phyloP scores from a whole-genome alignment of 495 filamentous ascomycete species.

The Penicillium canescens region DNA sequence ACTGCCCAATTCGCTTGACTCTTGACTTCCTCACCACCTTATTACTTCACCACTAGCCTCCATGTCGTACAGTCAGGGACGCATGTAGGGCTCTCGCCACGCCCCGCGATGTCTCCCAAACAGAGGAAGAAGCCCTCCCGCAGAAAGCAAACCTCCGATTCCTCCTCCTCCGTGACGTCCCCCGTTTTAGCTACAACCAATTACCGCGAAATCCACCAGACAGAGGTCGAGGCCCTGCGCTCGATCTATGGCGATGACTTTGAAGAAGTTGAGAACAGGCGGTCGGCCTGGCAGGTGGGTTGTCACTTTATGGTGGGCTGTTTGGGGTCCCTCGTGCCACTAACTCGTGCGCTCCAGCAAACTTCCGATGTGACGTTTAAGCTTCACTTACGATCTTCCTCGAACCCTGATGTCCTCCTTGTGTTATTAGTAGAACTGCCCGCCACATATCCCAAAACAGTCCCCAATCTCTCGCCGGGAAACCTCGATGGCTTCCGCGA shows the following conservation, averaged over 20 bases:
- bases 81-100: conserved; percentile 36
- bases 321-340: background rate
- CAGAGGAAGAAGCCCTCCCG: conserved; percentile 42
- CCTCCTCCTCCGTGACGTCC: conserved; percentile 25
- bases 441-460: conserved; percentile 89
- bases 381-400: conserved; percentile 70
- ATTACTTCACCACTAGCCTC: background rate
- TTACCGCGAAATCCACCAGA: conserved; percentile 80
- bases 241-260: conserved; percentile 96
- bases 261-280: conserved; percentile 66
- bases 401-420: conserved; percentile 64
- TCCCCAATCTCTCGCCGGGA: conserved; percentile 68
- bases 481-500: conserved; percentile 64
- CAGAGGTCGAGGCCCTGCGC: conserved; percentile 83
- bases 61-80: conserved; percentile 21
- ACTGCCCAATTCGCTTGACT: conserved; percentile 4
- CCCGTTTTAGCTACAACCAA: conserved; percentile 51
- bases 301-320: background rate
- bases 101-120: conserved; percentile 54
- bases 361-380: conserved; percentile 76
- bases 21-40: conserved; percentile 5
- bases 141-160: conserved; percentile 34
- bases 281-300: conserved; percentile 83
- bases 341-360: conserved; percentile 49
- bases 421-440: conserved; percentile 72